phyloP scores from a whole-genome alignment of 2,329 filamentous ascomycete genomes.

The Thielaviopsis populi region DNA sequence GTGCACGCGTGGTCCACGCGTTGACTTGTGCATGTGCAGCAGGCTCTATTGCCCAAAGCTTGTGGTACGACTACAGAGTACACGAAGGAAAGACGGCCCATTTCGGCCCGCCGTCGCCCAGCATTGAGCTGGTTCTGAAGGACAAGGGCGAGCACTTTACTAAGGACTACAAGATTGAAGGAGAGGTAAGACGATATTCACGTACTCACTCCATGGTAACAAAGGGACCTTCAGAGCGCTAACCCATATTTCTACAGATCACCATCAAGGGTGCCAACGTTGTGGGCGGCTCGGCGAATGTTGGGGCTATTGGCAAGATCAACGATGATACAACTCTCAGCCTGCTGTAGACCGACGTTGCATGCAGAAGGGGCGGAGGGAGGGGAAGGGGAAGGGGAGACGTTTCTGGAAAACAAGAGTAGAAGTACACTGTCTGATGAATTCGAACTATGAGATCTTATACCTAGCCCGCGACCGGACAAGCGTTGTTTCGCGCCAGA shows the following conservation, averaged over 20 bases:
- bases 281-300: slow-evolving; percentile 45
- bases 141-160: slow-evolving; percentile 47
- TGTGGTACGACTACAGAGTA: slow-evolving; percentile 71
- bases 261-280: slow-evolving; percentile 34
- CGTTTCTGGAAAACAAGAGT: not conserved
- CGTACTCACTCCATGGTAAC: not conserved
- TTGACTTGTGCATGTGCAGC: slow-evolving; percentile 71
- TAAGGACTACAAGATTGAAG: slow-evolving; percentile 44
- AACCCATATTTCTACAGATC: slow-evolving; percentile 3
- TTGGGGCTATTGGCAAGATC: slow-evolving; percentile 51
- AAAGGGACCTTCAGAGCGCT: not conserved
- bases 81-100: slow-evolving; percentile 36
- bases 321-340: slow-evolving; percentile 59
- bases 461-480: not conserved
- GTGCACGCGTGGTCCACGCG: slow-evolving; percentile 70
- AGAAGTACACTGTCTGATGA: not conserved
- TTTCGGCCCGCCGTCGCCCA: slow-evolving; percentile 70
- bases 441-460: not conserved
- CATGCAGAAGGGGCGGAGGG: not conserved
- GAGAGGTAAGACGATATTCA: slow-evolving; percentile 37
- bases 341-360: slow-evolving; percentile 26
- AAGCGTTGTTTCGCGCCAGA: not conserved
- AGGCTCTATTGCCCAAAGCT: slow-evolving; percentile 75
- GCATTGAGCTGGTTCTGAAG: slow-evolving; percentile 60
- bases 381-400: too few relatives aligned